Conservation (phyloP, 176 grass and related monocot species). For the Cenchrus americanus region DNA sequence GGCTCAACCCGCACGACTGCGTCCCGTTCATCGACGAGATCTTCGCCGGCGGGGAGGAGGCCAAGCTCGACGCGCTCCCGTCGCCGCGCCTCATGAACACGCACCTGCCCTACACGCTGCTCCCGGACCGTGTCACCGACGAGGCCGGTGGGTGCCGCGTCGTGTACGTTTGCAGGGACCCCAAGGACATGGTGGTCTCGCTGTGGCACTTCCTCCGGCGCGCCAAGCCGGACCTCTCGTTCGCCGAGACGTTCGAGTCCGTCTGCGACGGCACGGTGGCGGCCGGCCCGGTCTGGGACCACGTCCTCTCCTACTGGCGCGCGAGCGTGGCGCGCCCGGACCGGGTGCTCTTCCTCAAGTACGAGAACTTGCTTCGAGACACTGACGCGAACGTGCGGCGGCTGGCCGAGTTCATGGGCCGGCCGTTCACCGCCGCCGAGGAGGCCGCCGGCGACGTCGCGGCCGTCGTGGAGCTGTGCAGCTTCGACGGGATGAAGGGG, state of each 20-base stretch:
- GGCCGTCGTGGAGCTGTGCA: slow-evolving; percentile 49
- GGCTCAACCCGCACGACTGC: slow-evolving; percentile 57
- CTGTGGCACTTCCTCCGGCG: slow-evolving; percentile 33
- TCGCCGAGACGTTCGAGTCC: slow-evolving; percentile 44
- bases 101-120: slow-evolving; percentile 52
- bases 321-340: slow-evolving; percentile 35
- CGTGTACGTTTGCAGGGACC: slow-evolving; percentile 52
- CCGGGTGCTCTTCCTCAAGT: slow-evolving; percentile 50
- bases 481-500: slow-evolving; percentile 49
- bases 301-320: slow-evolving; percentile 49
- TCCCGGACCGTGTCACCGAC: slow-evolving; percentile 26
- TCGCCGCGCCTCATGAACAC: slow-evolving; percentile 62
- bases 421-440: slow-evolving; percentile 49
- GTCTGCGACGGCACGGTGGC: slow-evolving; percentile 47
- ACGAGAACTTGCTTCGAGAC: slow-evolving; percentile 52
- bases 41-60: slow-evolving; percentile 21
- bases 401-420: slow-evolving; percentile 50
- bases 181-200: slow-evolving; percentile 50
- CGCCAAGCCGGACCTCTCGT: not conserved
- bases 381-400: slow-evolving; percentile 19
- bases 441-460: slow-evolving; percentile 35
- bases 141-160: slow-evolving; percentile 31
- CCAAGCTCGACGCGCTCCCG: slow-evolving; percentile 42
- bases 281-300: slow-evolving; percentile 58
- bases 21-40: slow-evolving; percentile 48